phyloP scores from a whole-genome alignment of 2,329 filamentous ascomycete genomes.

The Metarhizium robertsii region DNA sequence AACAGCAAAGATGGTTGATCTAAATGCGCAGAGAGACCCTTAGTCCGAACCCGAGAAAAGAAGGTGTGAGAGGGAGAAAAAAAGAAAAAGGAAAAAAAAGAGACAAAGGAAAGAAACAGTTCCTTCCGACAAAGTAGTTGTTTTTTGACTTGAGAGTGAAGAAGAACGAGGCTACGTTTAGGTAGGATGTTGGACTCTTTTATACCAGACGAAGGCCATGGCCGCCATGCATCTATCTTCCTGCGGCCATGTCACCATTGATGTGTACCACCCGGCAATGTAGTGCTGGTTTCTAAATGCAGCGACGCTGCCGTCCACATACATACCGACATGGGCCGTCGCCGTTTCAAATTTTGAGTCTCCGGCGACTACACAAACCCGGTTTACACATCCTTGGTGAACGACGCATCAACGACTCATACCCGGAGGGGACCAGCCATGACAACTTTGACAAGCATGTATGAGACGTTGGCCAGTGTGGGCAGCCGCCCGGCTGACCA shows the following conservation, averaged over 20 bases:
- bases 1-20: slow-evolving; percentile 12
- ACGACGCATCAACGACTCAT: not conserved
- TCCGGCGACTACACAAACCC: not conserved
- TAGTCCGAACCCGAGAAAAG: slow-evolving; percentile 14
- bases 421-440: not conserved
- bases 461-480: slow-evolving; percentile 12
- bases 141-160: not conserved
- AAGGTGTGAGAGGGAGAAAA: slow-evolving; percentile 14
- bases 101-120: slow-evolving; percentile 5
- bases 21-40: slow-evolving; percentile 11
- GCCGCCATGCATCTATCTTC: no score
- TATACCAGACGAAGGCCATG: not conserved
- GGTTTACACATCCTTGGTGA: not conserved
- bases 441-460: slow-evolving; percentile 1
- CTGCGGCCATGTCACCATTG: not conserved
- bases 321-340: not conserved
- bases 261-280: not conserved
- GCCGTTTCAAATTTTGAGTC: not conserved
- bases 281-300: not conserved
- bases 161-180: not conserved
- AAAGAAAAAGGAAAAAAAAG: slow-evolving; percentile 13
- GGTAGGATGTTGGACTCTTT: not conserved
- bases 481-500: slow-evolving; percentile 15
- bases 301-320: not conserved
- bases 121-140: slow-evolving; percentile 4